Conservation (phyloP, 1,139 yeast species). For the Dujonia santamariae region DNA sequence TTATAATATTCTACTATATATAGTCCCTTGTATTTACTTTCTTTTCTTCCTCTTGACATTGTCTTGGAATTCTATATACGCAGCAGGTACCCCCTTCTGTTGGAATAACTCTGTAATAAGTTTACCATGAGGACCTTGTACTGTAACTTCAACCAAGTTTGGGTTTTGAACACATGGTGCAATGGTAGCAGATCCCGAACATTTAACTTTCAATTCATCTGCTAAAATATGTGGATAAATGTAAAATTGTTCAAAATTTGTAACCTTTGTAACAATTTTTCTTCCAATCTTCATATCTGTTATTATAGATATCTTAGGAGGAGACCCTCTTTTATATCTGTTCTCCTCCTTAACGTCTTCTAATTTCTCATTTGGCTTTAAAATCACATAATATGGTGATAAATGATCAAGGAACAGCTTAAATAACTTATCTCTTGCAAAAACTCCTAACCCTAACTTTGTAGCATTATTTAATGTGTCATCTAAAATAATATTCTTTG, state of each 20-base stretch:
- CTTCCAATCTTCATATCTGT: constrained; percentile 83
- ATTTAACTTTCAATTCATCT: constrained; percentile 66
- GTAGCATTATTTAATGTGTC: constrained; percentile 32
- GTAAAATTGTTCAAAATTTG: constrained; percentile 65
- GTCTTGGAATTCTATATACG: constrained; percentile 68
- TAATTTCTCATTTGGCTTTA: constrained; percentile 40
- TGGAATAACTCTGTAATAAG: constrained; percentile 56
- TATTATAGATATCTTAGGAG: constrained; percentile 64
- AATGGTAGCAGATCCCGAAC: constrained; percentile 87
- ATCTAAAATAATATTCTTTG: constrained; percentile 54
- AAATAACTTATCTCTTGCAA: constrained; percentile 53
- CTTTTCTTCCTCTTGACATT: constrained; percentile 58
- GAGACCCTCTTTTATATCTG: constrained; percentile 48
- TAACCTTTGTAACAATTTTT: constrained; percentile 71
- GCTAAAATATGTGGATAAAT: constrained; percentile 66
- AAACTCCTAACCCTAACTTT: constrained; percentile 18
- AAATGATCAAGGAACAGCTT: constrained; percentile 51
- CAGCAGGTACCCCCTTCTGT: constrained; percentile 62
- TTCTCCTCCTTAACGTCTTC: constrained; percentile 20
- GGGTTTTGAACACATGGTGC: constrained; percentile 55
- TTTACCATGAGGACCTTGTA: constrained; percentile 87
- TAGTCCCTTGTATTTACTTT: constrained; percentile 12
- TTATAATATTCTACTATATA: neutral
- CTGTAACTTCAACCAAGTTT: constrained; percentile 63
- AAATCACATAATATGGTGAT: constrained; percentile 55